phyloP scores from a whole-genome alignment of 2,329 filamentous ascomycete genomes.

The Paraconiothyrium sp. region DNA sequence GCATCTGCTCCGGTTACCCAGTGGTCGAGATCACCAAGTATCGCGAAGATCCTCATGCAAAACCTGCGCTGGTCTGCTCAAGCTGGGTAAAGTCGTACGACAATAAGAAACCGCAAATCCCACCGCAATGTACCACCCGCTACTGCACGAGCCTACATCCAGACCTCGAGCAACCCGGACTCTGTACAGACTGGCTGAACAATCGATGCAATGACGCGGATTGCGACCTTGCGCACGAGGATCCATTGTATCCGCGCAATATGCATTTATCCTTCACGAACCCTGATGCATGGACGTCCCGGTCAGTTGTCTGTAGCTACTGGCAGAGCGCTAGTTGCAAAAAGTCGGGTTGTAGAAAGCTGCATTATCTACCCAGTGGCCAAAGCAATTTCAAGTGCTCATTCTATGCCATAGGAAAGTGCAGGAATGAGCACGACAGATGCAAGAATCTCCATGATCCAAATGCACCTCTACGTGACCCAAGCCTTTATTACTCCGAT shows the following conservation, averaged over 20 bases:
- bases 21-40: too few species aligned
- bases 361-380: neutral
- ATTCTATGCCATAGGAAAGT: neutral
- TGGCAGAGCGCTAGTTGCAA: neutral
- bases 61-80: neutral
- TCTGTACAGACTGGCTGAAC: neutral
- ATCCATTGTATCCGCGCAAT: conserved; percentile 6
- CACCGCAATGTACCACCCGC: neutral
- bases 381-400: neutral
- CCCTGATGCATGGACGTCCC: neutral
- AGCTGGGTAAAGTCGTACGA: neutral
- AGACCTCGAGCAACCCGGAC: neutral
- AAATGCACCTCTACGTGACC: neutral
- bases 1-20: too few species aligned
- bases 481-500: neutral
- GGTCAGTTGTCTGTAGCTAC: neutral
- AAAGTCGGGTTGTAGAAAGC: neutral
- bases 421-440: neutral
- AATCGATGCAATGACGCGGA: conserved; percentile 2
- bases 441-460: neutral
- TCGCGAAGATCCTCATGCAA: too few species aligned
- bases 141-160: neutral
- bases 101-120: neutral
- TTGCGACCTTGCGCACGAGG: neutral
- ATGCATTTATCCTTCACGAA: neutral